phyloP scores from a whole-genome alignment of 2,329 filamentous ascomycete genomes.

The Ophiocordyceps robertsii region DNA sequence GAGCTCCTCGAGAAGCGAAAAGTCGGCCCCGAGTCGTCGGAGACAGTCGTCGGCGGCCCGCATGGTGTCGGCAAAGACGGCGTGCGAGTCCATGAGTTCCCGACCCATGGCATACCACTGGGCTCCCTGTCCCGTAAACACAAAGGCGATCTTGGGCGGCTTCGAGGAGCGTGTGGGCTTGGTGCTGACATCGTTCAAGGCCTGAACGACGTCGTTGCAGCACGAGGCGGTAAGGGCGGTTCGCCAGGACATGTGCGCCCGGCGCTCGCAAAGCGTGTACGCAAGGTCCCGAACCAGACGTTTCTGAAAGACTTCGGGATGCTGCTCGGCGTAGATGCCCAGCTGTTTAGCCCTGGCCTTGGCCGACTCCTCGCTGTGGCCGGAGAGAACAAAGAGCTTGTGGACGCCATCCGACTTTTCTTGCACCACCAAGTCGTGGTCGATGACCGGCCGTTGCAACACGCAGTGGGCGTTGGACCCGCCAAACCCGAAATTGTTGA shows the following conservation, averaged over 20 bases:
- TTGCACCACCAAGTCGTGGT: slow-evolving; percentile 2
- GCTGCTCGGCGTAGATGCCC: slow-evolving; percentile 25
- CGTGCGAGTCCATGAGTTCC: slow-evolving; percentile 20
- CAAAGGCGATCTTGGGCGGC: slow-evolving; percentile 14
- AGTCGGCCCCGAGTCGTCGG: slow-evolving; percentile 18
- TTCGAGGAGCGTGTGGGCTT: slow-evolving; percentile 6
- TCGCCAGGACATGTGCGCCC: slow-evolving; percentile 29
- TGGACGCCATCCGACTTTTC: slow-evolving; percentile 4
- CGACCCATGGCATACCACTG: slow-evolving; percentile 24
- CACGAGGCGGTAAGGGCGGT: slow-evolving; percentile 28
- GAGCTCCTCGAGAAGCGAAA: slow-evolving; percentile 24
- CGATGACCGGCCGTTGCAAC: slow-evolving; percentile 12
- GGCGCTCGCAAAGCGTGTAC: slow-evolving; percentile 31
- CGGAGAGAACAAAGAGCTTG: slow-evolving; percentile 29
- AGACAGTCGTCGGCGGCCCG: slow-evolving; percentile 18
- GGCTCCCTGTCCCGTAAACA: slow-evolving; percentile 27
- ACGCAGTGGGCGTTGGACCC: slow-evolving; percentile 31
- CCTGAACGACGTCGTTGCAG: slow-evolving; percentile 29
- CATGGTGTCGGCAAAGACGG: slow-evolving; percentile 20
- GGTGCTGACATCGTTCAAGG: slow-evolving; percentile 20
- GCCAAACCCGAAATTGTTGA: slow-evolving; percentile 35
- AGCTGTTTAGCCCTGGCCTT: slow-evolving; percentile 16
- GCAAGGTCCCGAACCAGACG: slow-evolving; percentile 30
- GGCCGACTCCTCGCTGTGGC: slow-evolving; percentile 21
- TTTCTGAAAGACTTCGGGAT: slow-evolving; percentile 27